Conservation (phyloP, 1,139 yeast genomes). For the Nadsonia starkeyi-henricii region DNA sequence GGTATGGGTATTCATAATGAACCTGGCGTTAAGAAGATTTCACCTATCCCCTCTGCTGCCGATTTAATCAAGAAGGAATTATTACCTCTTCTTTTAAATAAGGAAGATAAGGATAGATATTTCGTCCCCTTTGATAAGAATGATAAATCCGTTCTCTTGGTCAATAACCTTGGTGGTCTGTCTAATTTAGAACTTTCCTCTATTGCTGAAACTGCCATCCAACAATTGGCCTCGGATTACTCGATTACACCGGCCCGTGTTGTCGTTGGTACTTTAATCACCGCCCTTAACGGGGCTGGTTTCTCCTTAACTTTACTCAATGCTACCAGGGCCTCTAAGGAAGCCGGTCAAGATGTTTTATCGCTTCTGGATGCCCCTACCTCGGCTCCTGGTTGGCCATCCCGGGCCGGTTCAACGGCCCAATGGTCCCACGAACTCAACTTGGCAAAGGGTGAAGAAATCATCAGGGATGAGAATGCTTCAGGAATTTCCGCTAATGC, state of each 20-base stretch:
- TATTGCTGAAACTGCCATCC: conserved; percentile 37
- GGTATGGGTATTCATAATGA: conserved; percentile 97
- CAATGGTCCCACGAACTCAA: not conserved
- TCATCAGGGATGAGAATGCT: conserved; percentile 15
- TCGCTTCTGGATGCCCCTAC: conserved; percentile 53
- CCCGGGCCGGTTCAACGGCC: conserved; percentile 15
- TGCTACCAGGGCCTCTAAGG: conserved; percentile 32
- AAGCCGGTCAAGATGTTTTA: conserved; percentile 23
- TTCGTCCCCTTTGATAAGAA: conserved; percentile 39
- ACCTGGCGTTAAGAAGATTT: conserved; percentile 61
- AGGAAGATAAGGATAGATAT: conserved; percentile 26
- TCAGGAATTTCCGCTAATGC: conserved; percentile 33
- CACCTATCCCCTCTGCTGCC: conserved; percentile 45
- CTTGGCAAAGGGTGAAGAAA: conserved; percentile 5
- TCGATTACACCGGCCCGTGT: conserved; percentile 52
- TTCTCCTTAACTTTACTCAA: conserved; percentile 69
- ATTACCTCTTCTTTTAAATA: conserved; percentile 17
- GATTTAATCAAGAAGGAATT: conserved; percentile 24
- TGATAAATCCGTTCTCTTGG: conserved; percentile 55
- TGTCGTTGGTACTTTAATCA: conserved; percentile 61
- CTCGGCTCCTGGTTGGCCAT: conserved; percentile 67
- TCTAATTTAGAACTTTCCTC: conserved; percentile 63
- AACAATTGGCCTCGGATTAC: conserved; percentile 27
- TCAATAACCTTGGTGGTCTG: conserved; percentile 68
- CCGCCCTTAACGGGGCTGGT: conserved; percentile 86